phyloP scores from a whole-genome alignment of 331 rosid species.

The Stylosanthes scabra region DNA sequence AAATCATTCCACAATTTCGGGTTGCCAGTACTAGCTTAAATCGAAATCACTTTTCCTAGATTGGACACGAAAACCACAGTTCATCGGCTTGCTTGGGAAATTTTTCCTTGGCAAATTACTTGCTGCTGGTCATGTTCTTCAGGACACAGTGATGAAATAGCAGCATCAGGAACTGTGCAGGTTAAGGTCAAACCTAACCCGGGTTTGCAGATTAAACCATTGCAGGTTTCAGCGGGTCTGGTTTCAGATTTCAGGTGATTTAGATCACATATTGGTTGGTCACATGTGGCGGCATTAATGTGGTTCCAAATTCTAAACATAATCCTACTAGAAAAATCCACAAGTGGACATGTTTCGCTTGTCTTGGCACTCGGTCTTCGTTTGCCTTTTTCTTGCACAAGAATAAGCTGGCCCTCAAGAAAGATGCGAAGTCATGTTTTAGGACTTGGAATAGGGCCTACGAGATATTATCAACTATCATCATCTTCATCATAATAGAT shows the following conservation, averaged over 20 bases:
- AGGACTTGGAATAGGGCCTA: slow-evolving; percentile 29
- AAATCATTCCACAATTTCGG: slow-evolving; percentile 91
- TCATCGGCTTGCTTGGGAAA: slow-evolving; percentile 40
- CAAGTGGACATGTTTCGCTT: slow-evolving; percentile 48
- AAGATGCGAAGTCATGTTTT: slow-evolving; percentile 42
- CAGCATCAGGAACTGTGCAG: slow-evolving; percentile 34
- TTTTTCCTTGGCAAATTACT: slow-evolving; percentile 35
- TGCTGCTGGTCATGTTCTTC: slow-evolving; percentile 19
- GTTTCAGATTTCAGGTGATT: slow-evolving; percentile 34
- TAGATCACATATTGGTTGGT: background rate
- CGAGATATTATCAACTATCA: background rate
- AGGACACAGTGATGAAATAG: slow-evolving; percentile 29
- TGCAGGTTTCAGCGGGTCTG: slow-evolving; percentile 21
- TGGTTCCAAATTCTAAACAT: slow-evolving; percentile 30
- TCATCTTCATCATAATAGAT: background rate
- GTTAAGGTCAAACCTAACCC: slow-evolving; percentile 29
- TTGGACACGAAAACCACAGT: slow-evolving; percentile 37
- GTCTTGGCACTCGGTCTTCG: slow-evolving; percentile 32
- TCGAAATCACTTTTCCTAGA: slow-evolving; percentile 39
- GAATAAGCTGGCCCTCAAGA: slow-evolving; percentile 37
- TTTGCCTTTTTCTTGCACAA: slow-evolving; percentile 18
- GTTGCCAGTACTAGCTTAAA: slow-evolving; percentile 68
- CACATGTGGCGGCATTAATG: slow-evolving; percentile 39
- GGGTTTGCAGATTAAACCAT: slow-evolving; percentile 35
- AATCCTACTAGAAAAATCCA: slow-evolving; percentile 44